These are phyloP conservation scores for Aureobasidium sp. DNA, from an alignment of 2,329 filamentous ascomycete species.

Conservation along the genomic window DNA sequence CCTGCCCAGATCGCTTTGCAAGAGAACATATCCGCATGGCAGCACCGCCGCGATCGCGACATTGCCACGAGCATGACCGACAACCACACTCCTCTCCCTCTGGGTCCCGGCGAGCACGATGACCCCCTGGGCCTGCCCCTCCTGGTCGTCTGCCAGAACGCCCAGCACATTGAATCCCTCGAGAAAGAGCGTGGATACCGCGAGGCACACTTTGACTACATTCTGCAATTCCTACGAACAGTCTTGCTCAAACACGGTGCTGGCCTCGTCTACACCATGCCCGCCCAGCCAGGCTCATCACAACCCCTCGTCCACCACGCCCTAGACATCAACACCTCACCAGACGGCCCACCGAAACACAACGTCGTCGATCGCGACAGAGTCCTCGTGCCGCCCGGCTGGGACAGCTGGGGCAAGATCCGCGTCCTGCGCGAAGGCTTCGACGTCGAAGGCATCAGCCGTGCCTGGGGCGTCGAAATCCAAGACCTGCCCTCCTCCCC, in stretches of 20 bases:
- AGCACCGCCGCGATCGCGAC: slow-evolving; percentile 59
- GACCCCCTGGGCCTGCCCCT: slow-evolving; percentile 78
- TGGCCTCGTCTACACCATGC: slow-evolving; percentile 60
- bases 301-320: slow-evolving; percentile 76
- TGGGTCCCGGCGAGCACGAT: slow-evolving; percentile 88
- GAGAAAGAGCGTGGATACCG: slow-evolving; percentile 90
- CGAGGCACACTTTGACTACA: slow-evolving; percentile 92
- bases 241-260: slow-evolving; percentile 51
- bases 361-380: slow-evolving; percentile 60
- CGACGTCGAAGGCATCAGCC: slow-evolving; percentile 77
- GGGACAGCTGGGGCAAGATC: slow-evolving; percentile 98
- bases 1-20: slow-evolving; percentile 78
- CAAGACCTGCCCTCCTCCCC: slow-evolving; percentile 7
- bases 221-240: slow-evolving; percentile 86
- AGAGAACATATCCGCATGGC: slow-evolving; percentile 72
- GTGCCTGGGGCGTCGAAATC: slow-evolving; percentile 54
- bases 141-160: slow-evolving; percentile 93
- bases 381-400: slow-evolving; percentile 89
- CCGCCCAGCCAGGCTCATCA: slow-evolving; percentile 57
- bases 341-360: slow-evolving; percentile 51
- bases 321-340: slow-evolving; percentile 71
- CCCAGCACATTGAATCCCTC: slow-evolving; percentile 81
- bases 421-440: slow-evolving; percentile 84
- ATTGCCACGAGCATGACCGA: slow-evolving; percentile 19
- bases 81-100: slow-evolving; percentile 60